A percentile compares a stretch with the other conserved stretches of the same genome.
phyloP scores from a whole-genome alignment of 495 filamentous ascomycete genomes.

The Saxispiralis lemnorum region DNA sequence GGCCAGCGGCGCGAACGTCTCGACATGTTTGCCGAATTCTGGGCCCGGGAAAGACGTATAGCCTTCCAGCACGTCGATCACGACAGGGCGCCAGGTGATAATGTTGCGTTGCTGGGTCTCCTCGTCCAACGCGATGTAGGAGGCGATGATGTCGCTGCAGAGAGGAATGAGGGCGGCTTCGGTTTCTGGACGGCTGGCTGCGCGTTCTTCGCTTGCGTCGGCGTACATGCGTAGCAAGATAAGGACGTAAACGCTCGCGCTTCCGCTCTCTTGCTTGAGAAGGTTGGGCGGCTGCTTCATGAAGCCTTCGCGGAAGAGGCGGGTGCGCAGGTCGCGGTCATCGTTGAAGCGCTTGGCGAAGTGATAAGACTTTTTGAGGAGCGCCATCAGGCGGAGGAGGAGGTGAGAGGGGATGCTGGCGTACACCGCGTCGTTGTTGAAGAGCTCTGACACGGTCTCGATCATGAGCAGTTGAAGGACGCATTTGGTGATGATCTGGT shows the following conservation, averaged over 20 bases:
- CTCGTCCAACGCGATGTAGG: conserved; percentile 70
- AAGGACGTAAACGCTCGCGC: conserved; percentile 78
- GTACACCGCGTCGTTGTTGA: conserved; percentile 93
- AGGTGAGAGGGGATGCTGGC: conserved; percentile 75
- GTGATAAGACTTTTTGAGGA: conserved; percentile 84
- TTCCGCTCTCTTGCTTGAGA: conserved; percentile 91
- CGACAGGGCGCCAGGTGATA: conserved; percentile 86
- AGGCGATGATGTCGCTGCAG: conserved; percentile 77
- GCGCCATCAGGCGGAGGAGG: conserved; percentile 76
- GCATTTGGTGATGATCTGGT: conserved; percentile 97
- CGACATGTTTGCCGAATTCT: conserved; percentile 62
- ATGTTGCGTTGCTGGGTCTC: conserved; percentile 93
- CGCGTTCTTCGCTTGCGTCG: conserved; percentile 67
- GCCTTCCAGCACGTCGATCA: conserved; percentile 92
- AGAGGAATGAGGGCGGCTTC: conserved; percentile 87
- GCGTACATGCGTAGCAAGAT: conserved; percentile 95
- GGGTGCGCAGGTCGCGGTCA: conserved; percentile 86
- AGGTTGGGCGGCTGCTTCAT: conserved; percentile 99
- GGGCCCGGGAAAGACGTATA: conserved; percentile 74
- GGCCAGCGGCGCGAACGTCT: conserved; percentile 67
- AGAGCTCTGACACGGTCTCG: conserved; percentile 94
- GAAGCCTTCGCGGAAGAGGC: conserved; percentile 90
- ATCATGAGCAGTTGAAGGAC: conserved; percentile 97
- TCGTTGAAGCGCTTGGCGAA: conserved; percentile 96
- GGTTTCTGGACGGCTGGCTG: conserved; percentile 56